A percentile compares a stretch with the other conserved stretches of the same genome.
These are phyloP conservation scores for Lotus japonicus DNA, from an alignment of 306 rosid species.

Conservation along the genomic window DNA sequence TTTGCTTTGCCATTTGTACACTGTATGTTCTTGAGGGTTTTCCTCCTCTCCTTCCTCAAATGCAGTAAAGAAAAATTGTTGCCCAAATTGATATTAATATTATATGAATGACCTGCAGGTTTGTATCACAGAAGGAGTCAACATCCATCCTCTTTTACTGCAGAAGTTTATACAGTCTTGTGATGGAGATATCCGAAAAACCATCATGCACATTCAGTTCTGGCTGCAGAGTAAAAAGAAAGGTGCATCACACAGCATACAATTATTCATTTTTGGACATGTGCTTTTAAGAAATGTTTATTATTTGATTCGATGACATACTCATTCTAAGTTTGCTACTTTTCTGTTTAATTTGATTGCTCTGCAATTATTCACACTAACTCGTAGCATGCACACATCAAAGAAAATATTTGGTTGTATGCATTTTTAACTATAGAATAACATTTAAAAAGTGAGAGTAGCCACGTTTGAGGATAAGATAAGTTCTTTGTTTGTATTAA, in stretches of 20 bases:
- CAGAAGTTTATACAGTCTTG: conserved; percentile 59
- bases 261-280: conserved; percentile 4
- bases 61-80: not conserved
- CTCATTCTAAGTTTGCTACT: not conserved
- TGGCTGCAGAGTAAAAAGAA: conserved; percentile 74
- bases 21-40: conserved; percentile 42
- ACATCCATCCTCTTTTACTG: conserved; percentile 52
- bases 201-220: conserved; percentile 80
- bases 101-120: conserved; percentile 45
- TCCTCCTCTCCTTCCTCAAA: not conserved
- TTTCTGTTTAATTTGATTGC: not conserved
- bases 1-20: conserved; percentile 59
- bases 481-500: not conserved
- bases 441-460: not conserved
- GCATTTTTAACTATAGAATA: not conserved
- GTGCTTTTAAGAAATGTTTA: not conserved
- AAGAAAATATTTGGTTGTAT: not conserved
- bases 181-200: conserved; percentile 74
- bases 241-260: conserved; percentile 36
- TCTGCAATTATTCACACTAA: conserved; percentile 2
- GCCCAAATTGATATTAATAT: conserved; percentile 1
- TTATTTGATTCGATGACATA: not conserved
- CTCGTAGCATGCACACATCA: not conserved
- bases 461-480: not conserved
- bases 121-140: conserved; percentile 62